Base-by-base conservation (phyloP, 495 filamentous ascomycete species). In the Symbiotaphrina buchneri region DNA sequence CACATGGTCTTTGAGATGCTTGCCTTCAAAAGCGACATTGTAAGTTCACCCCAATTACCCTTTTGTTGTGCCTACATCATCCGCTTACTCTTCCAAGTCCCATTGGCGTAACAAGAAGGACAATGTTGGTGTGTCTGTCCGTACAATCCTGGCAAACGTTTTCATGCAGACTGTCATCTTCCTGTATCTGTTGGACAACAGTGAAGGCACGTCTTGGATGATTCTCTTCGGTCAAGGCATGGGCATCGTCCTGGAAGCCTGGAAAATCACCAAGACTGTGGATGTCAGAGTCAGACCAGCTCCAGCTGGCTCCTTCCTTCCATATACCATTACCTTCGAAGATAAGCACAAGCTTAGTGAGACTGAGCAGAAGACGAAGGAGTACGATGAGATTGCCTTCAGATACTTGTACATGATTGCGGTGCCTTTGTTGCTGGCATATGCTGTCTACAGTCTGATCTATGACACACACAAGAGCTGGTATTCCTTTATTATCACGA, bases 91-190 rank as follows among this genome's bases (percentile, higher is more conserved):
- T 22, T 29, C 3, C 25, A 16, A 41, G 58, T 64, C 81, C 17
- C 87, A 97, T 53, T 97, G 85, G 66, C 78, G 81, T 42, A 93
- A 95, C 56, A 97, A 97, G 78, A 97, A 97, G 57, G 90, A 95
- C 57, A 78, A 85, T 31, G 81, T 97, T 21, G 87, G 87, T 33
- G 81, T 91, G 18, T 92, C 82, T 5, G 75, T 97, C 26, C 79
- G 87, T 21, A 90, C 90, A 6, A 97, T 97, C 44, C 59, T 97
- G 24, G 85, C 79, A 38, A 97, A 95, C 44, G 85, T 95, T 39
- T 82, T 95, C 52, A 97, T 97, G 87, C 87, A 97, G 47, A 52
- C 58, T 8, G 66, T 95, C 44, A 93, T 97, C 50, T 92, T 97
- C 65, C 68, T 97, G 17, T 97, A 97, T 52, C 63, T 97, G n/a